phyloP scores from a whole-genome alignment of 139 green algal genomes.

The Chlamydomonas eustigma region DNA sequence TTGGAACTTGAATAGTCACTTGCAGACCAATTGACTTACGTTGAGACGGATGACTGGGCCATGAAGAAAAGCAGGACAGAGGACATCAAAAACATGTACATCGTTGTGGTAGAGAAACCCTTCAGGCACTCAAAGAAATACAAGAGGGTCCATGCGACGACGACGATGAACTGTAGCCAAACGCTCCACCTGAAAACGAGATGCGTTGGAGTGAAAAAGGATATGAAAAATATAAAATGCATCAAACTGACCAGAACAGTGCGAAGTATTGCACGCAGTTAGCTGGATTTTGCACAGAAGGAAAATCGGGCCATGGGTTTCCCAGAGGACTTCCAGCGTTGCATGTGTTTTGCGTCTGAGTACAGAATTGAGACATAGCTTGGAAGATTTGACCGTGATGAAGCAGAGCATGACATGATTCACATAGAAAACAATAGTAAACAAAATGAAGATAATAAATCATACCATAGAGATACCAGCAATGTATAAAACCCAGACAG shows the following conservation, averaged over 20 bases:
- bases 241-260: not conserved
- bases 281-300: not conserved
- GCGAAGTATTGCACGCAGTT: not conserved
- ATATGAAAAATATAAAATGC: too few species aligned
- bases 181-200: not conserved
- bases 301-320: not conserved
- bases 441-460: not conserved
- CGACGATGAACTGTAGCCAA: not conserved
- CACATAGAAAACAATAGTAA: not conserved
- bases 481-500: not conserved
- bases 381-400: too few species aligned
- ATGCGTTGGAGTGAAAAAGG: not conserved
- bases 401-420: too few species aligned
- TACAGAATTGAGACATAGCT: not conserved
- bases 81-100: not conserved
- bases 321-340: not conserved
- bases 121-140: not conserved
- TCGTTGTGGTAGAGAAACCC: not conserved
- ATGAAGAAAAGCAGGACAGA: slow-evolving; percentile 1
- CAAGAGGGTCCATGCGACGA: not conserved
- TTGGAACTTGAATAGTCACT: too few species aligned
- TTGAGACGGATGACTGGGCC: not conserved
- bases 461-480: not conserved
- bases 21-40: not conserved
- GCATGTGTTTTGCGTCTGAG: not conserved